Percentiles rank a stretch among this genome's conserved stretches.
These are phyloP conservation scores for Pseudogymnoascus pannorum DNA, from an alignment of 2,329 filamentous ascomycete species.

Conservation along the genomic window DNA sequence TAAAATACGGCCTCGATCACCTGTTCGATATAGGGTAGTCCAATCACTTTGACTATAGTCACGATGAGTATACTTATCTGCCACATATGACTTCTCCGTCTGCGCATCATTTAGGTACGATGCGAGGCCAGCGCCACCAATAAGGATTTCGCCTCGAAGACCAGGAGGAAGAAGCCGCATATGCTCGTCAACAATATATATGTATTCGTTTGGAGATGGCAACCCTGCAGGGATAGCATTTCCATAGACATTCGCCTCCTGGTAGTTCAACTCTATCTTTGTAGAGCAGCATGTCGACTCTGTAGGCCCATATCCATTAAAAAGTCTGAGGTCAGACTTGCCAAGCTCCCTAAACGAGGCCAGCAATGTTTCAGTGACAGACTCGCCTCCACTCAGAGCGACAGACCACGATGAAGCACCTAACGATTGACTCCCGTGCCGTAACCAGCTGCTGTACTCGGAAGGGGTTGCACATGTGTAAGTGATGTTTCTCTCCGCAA, in stretches of 20 bases:
- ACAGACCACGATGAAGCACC: not conserved
- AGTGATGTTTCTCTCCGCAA: not conserved
- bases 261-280: slow-evolving; percentile 22
- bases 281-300: slow-evolving; percentile 13
- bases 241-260: not conserved
- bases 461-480: not conserved
- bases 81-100: not conserved
- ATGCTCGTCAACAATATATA: slow-evolving; percentile 34
- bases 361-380: not conserved
- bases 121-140: slow-evolving; percentile 31
- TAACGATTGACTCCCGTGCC: not conserved
- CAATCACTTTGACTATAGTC: not conserved
- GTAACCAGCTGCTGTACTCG: not conserved
- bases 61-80: not conserved
- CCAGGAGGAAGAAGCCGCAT: slow-evolving; percentile 32
- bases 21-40: slow-evolving; percentile 21
- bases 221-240: slow-evolving; percentile 16
- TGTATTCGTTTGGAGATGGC: slow-evolving; percentile 11
- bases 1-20: slow-evolving; percentile 24
- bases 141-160: slow-evolving; percentile 34
- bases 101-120: slow-evolving; percentile 19
- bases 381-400: not conserved
- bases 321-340: not conserved
- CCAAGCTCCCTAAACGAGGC: not conserved
- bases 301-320: slow-evolving; percentile 11